A percentile compares a stretch with the other conserved stretches of the same genome.
Conservation (phyloP, 352 stramenopile genomes). For the Globisporangium okanoganense region DNA sequence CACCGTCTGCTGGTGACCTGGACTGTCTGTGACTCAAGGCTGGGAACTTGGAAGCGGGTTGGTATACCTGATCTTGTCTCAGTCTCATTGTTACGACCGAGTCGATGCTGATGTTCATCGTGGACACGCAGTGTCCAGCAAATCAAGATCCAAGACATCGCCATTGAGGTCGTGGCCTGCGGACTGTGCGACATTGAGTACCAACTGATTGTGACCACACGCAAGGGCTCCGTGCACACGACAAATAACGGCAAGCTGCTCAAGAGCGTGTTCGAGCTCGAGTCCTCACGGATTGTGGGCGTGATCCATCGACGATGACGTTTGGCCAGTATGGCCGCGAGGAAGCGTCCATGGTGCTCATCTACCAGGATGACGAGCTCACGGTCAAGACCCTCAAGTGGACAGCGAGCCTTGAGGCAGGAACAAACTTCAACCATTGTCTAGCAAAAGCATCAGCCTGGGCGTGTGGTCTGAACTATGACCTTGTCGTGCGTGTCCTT, state of each 20-base stretch:
- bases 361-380: conserved; percentile 77
- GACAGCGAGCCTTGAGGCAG: conserved; percentile 70
- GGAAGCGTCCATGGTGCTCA: conserved; percentile 75
- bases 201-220: conserved; percentile 81
- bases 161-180: conserved; percentile 67
- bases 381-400: conserved; percentile 88
- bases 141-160: conserved; percentile 60
- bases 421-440: background rate
- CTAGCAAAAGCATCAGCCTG: background rate
- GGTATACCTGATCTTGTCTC: background rate
- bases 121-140: conserved; percentile 75
- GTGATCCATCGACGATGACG: too few relatives aligned
- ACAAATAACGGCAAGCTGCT: conserved; percentile 91
- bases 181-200: conserved; percentile 82
- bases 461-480: background rate
- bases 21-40: too few relatives aligned
- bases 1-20: conserved; percentile 56
- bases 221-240: conserved; percentile 83
- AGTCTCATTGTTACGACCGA: conserved; percentile 88
- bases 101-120: conserved; percentile 65
- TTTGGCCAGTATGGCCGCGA: conserved; percentile 89
- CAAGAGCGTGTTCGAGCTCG: conserved; percentile 85
- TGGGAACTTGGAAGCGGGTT: too few relatives aligned
- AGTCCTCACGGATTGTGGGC: conserved; percentile 62
- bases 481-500: background rate